A percentile compares a stretch with the other conserved stretches of the same genome.
These are phyloP conservation scores for Apiospora aurea DNA, from an alignment of 2,329 filamentous ascomycete species.

Conservation along the genomic window DNA sequence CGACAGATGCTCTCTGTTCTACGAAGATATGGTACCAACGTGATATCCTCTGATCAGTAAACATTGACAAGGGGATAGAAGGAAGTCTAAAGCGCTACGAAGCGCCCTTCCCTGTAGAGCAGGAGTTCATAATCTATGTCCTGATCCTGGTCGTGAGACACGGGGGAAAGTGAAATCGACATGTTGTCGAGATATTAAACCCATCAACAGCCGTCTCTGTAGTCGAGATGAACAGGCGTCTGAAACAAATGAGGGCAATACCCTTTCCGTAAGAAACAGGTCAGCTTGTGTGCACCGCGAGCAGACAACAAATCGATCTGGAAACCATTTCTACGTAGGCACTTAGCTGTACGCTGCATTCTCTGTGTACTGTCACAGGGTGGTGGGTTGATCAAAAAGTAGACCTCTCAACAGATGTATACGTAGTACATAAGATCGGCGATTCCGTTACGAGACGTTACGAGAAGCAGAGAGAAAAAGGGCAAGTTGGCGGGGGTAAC, in stretches of 20 bases:
- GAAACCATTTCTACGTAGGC: neutral
- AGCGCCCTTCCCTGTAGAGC: neutral
- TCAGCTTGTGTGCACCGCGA: neutral
- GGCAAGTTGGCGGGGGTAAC: neutral
- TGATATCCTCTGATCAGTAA: neutral
- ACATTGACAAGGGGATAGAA: neutral
- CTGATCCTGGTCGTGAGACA: conserved; percentile 5
- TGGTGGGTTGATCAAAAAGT: neutral
- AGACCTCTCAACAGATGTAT: neutral
- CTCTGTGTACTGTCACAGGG: neutral
- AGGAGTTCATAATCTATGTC: neutral
- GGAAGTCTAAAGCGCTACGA: neutral
- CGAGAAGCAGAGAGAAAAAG: neutral
- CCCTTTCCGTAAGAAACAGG: neutral
- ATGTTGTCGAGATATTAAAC: neutral
- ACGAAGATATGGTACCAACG: neutral
- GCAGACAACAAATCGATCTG: neutral
- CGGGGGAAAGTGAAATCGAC: neutral
- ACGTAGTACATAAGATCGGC: too few species aligned
- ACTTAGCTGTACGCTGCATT: neutral
- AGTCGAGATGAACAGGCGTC: neutral
- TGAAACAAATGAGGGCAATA: neutral
- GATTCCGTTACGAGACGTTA: neutral
- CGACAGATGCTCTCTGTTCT: neutral
- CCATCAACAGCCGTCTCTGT: neutral